Percentiles rank a stretch among this genome's conserved stretches.
These are phyloP conservation scores for Myxozyma geophila DNA, from an alignment of 805 yeast genomes.

Conservation along the genomic window DNA sequence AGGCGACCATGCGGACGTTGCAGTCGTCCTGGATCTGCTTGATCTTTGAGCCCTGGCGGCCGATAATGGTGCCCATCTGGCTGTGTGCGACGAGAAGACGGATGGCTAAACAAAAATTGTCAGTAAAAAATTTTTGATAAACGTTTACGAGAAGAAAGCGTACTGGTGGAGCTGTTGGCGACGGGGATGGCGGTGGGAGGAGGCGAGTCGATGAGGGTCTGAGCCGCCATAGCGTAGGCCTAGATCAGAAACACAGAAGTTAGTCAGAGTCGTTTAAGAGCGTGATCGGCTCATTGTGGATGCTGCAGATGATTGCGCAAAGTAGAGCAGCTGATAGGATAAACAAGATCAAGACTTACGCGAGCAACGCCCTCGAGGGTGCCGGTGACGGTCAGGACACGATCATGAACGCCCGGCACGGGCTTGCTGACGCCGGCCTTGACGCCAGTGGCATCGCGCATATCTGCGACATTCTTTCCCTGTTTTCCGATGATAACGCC, in stretches of 20 bases:
- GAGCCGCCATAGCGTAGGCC: slow-evolving; percentile 72
- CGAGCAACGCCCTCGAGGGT: slow-evolving; percentile 65
- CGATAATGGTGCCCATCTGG: slow-evolving; percentile 88
- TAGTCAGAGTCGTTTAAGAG: not conserved
- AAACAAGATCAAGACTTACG: not conserved
- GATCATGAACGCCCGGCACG: slow-evolving; percentile 77
- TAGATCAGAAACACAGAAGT: slow-evolving; percentile 35
- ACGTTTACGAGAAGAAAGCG: not conserved
- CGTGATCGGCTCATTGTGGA: not conserved
- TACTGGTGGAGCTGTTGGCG: slow-evolving; percentile 17
- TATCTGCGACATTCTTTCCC: slow-evolving; percentile 75
- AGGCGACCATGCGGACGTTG: slow-evolving; percentile 81
- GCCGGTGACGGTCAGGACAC: slow-evolving; percentile 81
- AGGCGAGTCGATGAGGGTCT: slow-evolving; percentile 61
- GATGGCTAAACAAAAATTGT: slow-evolving; percentile 58
- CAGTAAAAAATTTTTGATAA: slow-evolving; percentile 40
- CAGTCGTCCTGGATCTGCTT: slow-evolving; percentile 73
- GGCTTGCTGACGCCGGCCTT: slow-evolving; percentile 87
- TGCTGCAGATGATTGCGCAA: not conserved
- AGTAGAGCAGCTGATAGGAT: not conserved
- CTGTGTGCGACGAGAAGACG: slow-evolving; percentile 79
- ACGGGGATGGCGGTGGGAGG: slow-evolving; percentile 55
- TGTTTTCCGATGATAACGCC: slow-evolving; percentile 88
- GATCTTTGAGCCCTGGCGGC: slow-evolving; percentile 79
- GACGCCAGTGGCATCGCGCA: slow-evolving; percentile 74